phyloP scores from a whole-genome alignment of 331 rosid species.

The Erythrophleum ivorense region DNA sequence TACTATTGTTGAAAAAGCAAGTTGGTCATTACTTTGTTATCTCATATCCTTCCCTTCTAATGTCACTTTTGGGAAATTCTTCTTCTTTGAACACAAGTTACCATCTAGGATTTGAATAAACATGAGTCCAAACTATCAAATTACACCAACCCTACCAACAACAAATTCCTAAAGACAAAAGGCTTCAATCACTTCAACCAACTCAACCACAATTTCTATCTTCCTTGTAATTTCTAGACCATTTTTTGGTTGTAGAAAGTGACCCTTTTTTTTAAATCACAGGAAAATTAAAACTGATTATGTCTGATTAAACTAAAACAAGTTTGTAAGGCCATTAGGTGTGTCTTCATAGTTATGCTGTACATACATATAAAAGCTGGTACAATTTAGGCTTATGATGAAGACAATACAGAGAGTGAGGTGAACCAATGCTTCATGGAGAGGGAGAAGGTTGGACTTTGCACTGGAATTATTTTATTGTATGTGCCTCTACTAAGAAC shows the following conservation, averaged over 20 bases:
- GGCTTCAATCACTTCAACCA: not conserved
- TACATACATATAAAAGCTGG: not conserved
- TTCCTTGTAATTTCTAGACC: not conserved
- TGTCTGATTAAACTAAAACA: not conserved
- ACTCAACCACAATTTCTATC: constrained; percentile 5
- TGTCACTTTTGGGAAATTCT: not conserved
- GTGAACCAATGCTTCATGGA: constrained; percentile 11
- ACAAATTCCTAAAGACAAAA: not conserved
- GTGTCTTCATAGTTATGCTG: not conserved
- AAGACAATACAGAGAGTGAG: constrained; percentile 26
- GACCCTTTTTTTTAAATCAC: not conserved
- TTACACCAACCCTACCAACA: not conserved
- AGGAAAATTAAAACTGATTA: not conserved
- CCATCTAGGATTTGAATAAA: not conserved
- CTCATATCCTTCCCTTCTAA: not conserved
- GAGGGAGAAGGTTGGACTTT: constrained; percentile 20
- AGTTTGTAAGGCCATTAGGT: not conserved
- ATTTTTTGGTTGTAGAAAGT: not conserved
- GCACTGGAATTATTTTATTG: constrained; percentile 37
- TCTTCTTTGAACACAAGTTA: not conserved
- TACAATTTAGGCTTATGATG: not conserved
- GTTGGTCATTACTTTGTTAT: not conserved
- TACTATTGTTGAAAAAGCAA: too few species aligned
- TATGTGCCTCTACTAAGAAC: constrained; percentile 32
- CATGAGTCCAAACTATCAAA: not conserved